phyloP scores from a whole-genome alignment of 495 filamentous ascomycete genomes.

The Neurospora sp. region DNA sequence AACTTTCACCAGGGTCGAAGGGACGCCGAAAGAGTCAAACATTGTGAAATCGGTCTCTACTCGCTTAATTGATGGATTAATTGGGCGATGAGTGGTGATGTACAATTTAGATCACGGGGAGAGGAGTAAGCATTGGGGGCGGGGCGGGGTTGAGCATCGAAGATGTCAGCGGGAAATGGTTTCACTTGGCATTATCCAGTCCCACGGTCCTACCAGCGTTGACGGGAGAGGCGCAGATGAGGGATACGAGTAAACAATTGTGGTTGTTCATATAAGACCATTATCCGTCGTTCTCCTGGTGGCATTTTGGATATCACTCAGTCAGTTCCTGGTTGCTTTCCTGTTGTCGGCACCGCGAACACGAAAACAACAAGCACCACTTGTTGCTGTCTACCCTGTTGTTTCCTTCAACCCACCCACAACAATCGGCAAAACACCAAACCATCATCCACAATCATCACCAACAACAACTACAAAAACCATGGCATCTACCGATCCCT shows the following conservation, averaged over 20 bases:
- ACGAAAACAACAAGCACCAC: neutral
- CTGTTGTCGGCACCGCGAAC: neutral
- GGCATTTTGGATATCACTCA: neutral
- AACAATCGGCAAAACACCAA: neutral
- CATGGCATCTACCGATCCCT: neutral
- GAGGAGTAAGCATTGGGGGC: neutral
- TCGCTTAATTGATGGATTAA: neutral
- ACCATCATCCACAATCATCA: neutral
- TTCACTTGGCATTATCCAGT: neutral
- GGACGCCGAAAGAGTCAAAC: neutral
- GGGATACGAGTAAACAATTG: neutral
- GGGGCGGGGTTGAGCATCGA: neutral
- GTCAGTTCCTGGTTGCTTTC: neutral
- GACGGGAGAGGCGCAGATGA: neutral
- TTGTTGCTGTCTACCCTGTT: neutral
- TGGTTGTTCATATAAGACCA: neutral
- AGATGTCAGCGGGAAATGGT: neutral
- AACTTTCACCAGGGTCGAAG: neutral
- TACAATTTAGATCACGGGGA: neutral
- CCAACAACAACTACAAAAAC: neutral
- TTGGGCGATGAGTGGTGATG: neutral
- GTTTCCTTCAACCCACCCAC: neutral
- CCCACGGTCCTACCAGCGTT: too few species aligned
- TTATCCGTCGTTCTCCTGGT: neutral
- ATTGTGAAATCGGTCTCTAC: too few species aligned